Base-by-base conservation (phyloP, 2,329 filamentous ascomycete species). In the Xylariaceae sp. region DNA sequence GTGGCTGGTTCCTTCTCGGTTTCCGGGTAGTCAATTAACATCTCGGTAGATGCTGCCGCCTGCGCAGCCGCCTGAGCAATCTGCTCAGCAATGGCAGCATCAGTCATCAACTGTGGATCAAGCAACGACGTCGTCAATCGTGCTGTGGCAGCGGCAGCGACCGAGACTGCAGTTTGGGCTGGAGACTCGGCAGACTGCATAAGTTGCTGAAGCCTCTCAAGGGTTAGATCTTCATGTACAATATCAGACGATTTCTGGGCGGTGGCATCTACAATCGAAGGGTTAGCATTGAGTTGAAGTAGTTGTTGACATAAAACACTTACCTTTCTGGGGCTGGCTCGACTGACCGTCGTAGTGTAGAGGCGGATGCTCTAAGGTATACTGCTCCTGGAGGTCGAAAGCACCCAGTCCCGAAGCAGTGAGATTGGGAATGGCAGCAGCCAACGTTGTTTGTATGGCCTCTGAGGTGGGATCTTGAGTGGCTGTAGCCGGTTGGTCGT, bases 361-460 rank as follows among this genome's bases (percentile, higher is more conserved):
- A 1, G 79, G 75, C 1, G 77, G 75, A 45, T 82, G 78, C 18
- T 83, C 80, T 4, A 81, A 62, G 2, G 78, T 78, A 59, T 78
- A 82, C 39, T 82, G 78, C 42, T 83, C 80, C 35, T 82, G 78
- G 11, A 82, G 61, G 54, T 82, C 78, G 52, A 81, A 75, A 39
- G 61, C 54, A 36, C 59, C 58, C 3, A 54, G 40, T 14, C 41
- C 51, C 1, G 53, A n/a, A 3, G 54, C 45, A 10, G 42, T n/a
- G 11, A 57, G 33, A 14, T 47, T 46, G 5, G 57, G 54, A 33
- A 53, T 53, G 27, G 56, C 56, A 12, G 57, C 53, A 44, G 58
- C 55, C 31, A 59, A 44, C 1, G 58, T 63, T 9, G 56, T 58
- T 44, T 58, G 59, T n/a, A 59, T 51, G n/a, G 56, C 53, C 39